These are phyloP conservation scores for Debaryomyces subglobosus DNA, from an alignment of 1,139 yeast species.

Conservation along the genomic window DNA sequence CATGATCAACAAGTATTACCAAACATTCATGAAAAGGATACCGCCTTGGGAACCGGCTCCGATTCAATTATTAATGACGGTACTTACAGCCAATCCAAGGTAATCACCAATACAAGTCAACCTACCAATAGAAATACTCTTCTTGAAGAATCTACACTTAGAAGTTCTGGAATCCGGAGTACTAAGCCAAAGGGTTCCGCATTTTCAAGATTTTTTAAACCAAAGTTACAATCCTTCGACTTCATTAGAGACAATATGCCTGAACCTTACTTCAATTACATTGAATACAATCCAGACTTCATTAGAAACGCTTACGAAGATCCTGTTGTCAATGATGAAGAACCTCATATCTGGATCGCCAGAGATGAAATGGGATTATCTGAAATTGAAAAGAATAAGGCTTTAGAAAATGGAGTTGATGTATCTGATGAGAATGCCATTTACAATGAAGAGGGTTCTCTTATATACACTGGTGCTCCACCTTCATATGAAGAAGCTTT, in stretches of 20 bases:
- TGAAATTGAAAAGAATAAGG: conserved; percentile 57
- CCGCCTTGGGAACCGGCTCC: not conserved
- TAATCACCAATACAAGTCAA: not conserved
- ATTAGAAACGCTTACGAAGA: conserved; percentile 61
- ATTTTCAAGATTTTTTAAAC: conserved; percentile 43
- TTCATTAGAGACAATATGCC: conserved; percentile 44
- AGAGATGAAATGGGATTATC: conserved; percentile 72
- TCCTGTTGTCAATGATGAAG: conserved; percentile 62
- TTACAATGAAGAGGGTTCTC: conserved; percentile 57
- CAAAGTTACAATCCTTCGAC: conserved; percentile 46
- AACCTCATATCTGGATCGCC: conserved; percentile 73
- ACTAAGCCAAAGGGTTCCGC: conserved; percentile 26
- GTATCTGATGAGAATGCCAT: conserved; percentile 61
- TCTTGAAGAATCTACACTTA: conserved; percentile 10
- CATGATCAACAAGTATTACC: conserved; percentile 32
- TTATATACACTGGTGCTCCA: conserved; percentile 62
- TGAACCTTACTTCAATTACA: conserved; percentile 41
- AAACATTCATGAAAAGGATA: conserved; percentile 10
- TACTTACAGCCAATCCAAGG: conserved; percentile 1
- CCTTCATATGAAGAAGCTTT: conserved; percentile 56
- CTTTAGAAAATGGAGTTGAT: conserved; percentile 57
- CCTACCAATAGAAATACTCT: conserved; percentile 5
- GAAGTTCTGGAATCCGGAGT: conserved; percentile 10
- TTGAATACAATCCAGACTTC: conserved; percentile 47
- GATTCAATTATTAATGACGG: conserved; percentile 1